These are phyloP conservation scores for Suhomyces maxii DNA, from an alignment of 1,139 yeast genomes.

Conservation along the genomic window DNA sequence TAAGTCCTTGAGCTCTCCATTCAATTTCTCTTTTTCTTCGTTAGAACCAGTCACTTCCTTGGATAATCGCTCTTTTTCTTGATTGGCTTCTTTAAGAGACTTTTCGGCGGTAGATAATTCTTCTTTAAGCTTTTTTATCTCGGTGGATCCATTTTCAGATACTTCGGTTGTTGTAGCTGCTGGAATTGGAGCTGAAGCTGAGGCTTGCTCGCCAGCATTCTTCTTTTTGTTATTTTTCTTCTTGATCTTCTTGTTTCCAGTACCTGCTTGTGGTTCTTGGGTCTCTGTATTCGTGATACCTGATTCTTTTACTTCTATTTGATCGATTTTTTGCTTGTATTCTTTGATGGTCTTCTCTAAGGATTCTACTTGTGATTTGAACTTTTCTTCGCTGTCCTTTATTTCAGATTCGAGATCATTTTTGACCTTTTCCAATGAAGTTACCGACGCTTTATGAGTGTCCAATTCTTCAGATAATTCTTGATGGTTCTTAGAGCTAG, in stretches of 20 bases:
- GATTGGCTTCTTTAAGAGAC: not conserved
- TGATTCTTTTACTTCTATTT: not conserved
- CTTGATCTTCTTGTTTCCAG: conserved; percentile 3
- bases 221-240: conserved; percentile 8
- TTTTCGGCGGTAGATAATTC: not conserved
- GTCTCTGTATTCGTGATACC: not conserved
- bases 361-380: not conserved
- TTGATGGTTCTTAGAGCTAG: not conserved
- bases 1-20: conserved; percentile 3
- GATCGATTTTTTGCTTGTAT: not conserved
- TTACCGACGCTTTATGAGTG: not conserved
- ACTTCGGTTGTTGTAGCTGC: not conserved
- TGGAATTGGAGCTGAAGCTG: not conserved
- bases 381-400: not conserved
- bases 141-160: not conserved
- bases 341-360: not conserved
- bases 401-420: conserved; percentile 2
- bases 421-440: conserved; percentile 3
- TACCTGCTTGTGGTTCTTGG: not conserved
- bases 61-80: conserved; percentile 1
- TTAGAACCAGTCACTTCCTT: conserved; percentile 2
- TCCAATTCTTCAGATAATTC: conserved; percentile 1
- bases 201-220: not conserved
- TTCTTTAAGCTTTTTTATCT: not conserved
- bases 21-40: conserved; percentile 2